These are phyloP conservation scores for Mortierella antarctica DNA, from an alignment of 192 early-diverging fungal genomes.

Conservation along the genomic window DNA sequence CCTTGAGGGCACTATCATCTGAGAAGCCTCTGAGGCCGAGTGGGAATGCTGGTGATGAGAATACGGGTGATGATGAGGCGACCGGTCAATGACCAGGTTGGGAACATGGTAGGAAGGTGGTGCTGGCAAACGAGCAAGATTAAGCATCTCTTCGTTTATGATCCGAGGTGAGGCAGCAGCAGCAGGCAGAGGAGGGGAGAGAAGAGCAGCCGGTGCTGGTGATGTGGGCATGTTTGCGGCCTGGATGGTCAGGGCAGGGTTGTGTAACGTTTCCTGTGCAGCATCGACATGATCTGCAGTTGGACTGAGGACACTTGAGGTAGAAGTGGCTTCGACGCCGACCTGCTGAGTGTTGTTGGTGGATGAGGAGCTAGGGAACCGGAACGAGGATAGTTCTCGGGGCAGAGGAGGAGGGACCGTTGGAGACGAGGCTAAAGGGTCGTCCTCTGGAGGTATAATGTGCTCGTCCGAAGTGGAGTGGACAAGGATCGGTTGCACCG, in stretches of 20 bases:
- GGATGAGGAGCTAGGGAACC: background rate
- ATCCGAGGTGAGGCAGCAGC: background rate
- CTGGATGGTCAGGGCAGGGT: background rate
- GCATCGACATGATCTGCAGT: background rate
- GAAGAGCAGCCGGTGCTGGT: background rate
- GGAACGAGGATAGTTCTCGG: background rate
- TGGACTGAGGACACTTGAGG: background rate
- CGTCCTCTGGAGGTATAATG: slow-evolving; percentile 19
- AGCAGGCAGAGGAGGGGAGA: background rate
- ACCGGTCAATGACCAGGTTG: slow-evolving; percentile 29
- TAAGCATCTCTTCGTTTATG: slow-evolving; percentile 19
- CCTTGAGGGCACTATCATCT: background rate
- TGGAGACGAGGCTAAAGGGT: slow-evolving; percentile 10
- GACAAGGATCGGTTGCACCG: slow-evolving; percentile 33
- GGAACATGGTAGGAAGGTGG: slow-evolving; percentile 46
- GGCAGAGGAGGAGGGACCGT: background rate
- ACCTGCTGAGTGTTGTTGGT: too few species aligned
- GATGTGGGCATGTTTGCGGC: background rate
- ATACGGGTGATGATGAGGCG: slow-evolving; percentile 10
- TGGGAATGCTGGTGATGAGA: slow-evolving; percentile 10
- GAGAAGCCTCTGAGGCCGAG: slow-evolving; percentile 4
- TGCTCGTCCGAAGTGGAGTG: slow-evolving; percentile 16
- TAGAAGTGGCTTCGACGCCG: too few species aligned
- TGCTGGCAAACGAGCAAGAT: slow-evolving; percentile 16
- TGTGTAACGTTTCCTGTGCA: too few species aligned